These are phyloP conservation scores for Mycosphaerelloides madeirae DNA, from an alignment of 2,329 filamentous ascomycete genomes.

Conservation along the genomic window DNA sequence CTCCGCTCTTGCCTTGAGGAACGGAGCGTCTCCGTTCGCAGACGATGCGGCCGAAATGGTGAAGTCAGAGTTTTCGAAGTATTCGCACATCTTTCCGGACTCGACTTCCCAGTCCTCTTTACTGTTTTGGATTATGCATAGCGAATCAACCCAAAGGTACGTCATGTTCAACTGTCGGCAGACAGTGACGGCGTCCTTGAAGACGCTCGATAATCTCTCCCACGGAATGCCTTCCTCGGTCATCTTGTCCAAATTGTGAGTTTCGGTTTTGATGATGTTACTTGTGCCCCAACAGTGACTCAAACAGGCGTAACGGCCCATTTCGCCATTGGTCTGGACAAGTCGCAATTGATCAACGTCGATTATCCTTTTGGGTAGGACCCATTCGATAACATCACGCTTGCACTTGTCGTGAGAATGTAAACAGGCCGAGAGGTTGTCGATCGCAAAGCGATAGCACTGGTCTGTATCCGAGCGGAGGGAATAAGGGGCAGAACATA, in stretches of 20 bases:
- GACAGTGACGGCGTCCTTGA: background rate
- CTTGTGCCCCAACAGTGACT: conserved; percentile 1
- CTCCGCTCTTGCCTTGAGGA: too few species aligned
- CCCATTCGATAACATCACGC: too few species aligned
- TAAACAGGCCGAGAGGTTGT: too few species aligned
- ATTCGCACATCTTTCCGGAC: background rate
- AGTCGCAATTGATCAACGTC: background rate
- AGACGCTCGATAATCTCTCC: background rate
- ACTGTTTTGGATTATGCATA: background rate
- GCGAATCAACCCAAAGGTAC: conserved; percentile 2
- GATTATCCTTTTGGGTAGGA: too few species aligned
- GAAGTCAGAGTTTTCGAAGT: background rate
- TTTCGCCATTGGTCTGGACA: conserved; percentile 1
- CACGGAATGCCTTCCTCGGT: background rate
- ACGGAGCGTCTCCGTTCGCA: background rate
- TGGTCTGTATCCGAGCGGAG: too few species aligned
- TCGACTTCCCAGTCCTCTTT: background rate
- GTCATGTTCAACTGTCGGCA: conserved; percentile 2
- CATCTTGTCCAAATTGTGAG: background rate
- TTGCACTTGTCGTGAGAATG: too few species aligned
- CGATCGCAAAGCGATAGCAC: too few species aligned
- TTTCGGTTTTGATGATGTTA: background rate
- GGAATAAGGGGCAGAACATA: too few species aligned
- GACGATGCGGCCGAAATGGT: background rate
- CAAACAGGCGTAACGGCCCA: background rate